phyloP scores from a whole-genome alignment of 2,329 filamentous ascomycete species.

The Cryphonectria parasitica region DNA sequence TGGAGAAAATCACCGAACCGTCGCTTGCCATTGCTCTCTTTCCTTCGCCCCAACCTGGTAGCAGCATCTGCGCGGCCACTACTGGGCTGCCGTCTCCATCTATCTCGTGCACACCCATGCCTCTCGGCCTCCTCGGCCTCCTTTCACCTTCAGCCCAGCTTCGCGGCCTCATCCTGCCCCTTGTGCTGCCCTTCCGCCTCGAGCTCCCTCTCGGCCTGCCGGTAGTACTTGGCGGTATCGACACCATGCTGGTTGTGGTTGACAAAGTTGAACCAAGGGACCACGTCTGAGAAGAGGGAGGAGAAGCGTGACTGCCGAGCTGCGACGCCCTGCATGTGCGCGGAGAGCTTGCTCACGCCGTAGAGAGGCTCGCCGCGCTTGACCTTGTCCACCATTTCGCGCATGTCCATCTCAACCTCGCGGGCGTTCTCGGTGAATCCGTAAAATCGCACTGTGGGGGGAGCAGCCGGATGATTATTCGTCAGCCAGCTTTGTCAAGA shows the following conservation, averaged over 20 bases:
- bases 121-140: background rate
- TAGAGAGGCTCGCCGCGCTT: constrained; percentile 91
- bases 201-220: constrained; percentile 90
- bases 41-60: background rate
- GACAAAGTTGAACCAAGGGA: constrained; percentile 98
- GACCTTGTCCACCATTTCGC: constrained; percentile 95
- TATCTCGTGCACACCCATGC: background rate
- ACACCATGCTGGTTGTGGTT: constrained; percentile 96
- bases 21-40: background rate
- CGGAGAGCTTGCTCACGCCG: constrained; percentile 74
- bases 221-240: constrained; percentile 98
- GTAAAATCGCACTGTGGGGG: constrained; percentile 81
- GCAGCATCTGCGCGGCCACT: background rate
- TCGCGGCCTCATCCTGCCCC: constrained; percentile 22
- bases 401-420: constrained; percentile 95
- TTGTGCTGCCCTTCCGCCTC: constrained; percentile 66
- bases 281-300: constrained; percentile 77
- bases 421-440: constrained; percentile 90
- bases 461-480: background rate
- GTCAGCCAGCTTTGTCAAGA: constrained; percentile 15
- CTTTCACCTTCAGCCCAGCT: constrained; percentile 23
- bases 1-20: background rate
- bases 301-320: constrained; percentile 92
- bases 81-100: background rate
- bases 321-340: constrained; percentile 93